Base-by-base conservation (phyloP, 1,284 basidiomycete genomes). In the Ceratobasidium sp. region DNA sequence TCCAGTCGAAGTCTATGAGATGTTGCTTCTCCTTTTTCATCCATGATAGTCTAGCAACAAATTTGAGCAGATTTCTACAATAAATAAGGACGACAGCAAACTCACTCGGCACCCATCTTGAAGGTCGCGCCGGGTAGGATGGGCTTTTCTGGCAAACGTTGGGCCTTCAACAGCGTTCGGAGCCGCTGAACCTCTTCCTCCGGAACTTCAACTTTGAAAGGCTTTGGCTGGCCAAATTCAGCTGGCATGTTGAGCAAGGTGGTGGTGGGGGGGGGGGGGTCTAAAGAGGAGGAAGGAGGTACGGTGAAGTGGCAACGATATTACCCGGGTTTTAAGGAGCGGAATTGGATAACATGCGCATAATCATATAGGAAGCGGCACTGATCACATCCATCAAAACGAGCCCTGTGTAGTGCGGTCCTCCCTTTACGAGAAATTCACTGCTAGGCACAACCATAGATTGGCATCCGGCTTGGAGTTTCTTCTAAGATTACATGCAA, bases 1-100 rank as follows among this genome's bases (percentile, higher is more conserved):
- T 50, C 73, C 73, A 75, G 33, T 75, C 73, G n/a, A 75, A 75
- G 23, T 75, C 50, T 4, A 65, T 56, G 20, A 75, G 73, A 5
- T 54, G 46, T 20, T 65, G 61, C 33, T 75, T 75, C 13, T 61
- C 73, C n/a, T 65, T 54, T 38, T 50, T 28, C 61, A 75, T 65
- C 73, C 73, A 75, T 12, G 73, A 54, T 4, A 75, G n/a, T 62
- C 59, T 78, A 40, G 2, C 28, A 23, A 54, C 12, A 38, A n/a
- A 38, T 23, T 23, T 10, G 50, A 20, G 44, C 13, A 3, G 40
- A 59, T 44, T 50, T 10, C 13, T 3, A 17, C n/a, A n/a, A 7
- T n/a, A n/a, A 6, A 44, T 10, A 9, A 9, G 38, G 15, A 54
- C 50, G n/a, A 52, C 13, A 50, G 17, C 9, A 54, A 56, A 57